A percentile compares a stretch with the other conserved stretches of the same genome.
phyloP scores from a whole-genome alignment of 345 rosid species.

The Lagerstroemia speciosa region DNA sequence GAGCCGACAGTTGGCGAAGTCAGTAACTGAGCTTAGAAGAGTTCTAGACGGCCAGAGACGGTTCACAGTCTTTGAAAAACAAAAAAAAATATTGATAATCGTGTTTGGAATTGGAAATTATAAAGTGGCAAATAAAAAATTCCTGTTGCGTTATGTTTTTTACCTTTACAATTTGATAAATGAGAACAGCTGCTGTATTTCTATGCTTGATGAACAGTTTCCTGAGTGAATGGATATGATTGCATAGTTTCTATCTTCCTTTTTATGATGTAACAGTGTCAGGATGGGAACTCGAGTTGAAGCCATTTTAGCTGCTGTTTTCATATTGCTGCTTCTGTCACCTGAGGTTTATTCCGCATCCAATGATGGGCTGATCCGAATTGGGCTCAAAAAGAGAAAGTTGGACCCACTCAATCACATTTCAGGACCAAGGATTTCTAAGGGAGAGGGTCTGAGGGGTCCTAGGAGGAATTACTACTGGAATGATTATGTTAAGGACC shows the following conservation, averaged over 20 bases:
- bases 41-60: too few species aligned
- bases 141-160: too few species aligned
- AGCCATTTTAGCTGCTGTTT: constrained; percentile 17
- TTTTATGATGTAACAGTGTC: constrained; percentile 9
- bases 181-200: not conserved
- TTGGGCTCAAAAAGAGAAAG: constrained; percentile 70
- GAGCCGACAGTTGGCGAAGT: too few species aligned
- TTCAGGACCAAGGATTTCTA: constrained; percentile 35
- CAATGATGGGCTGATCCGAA: constrained; percentile 52
- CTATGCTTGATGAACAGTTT: not conserved
- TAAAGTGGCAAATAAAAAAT: too few species aligned
- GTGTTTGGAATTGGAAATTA: not conserved
- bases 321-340: constrained; percentile 25
- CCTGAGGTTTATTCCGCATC: constrained; percentile 29
- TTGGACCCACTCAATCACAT: constrained; percentile 45
- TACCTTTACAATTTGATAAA: not conserved
- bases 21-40: too few species aligned
- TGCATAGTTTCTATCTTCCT: not conserved
- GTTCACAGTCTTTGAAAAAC: not conserved
- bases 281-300: constrained; percentile 27
- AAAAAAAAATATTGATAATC: not conserved
- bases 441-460: constrained; percentile 27
- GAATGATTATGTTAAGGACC: constrained; percentile 23
- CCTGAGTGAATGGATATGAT: not conserved
- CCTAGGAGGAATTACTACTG: constrained; percentile 28